phyloP scores from a whole-genome alignment of 345 rosid species.

The Pugionium dolabratum region DNA sequence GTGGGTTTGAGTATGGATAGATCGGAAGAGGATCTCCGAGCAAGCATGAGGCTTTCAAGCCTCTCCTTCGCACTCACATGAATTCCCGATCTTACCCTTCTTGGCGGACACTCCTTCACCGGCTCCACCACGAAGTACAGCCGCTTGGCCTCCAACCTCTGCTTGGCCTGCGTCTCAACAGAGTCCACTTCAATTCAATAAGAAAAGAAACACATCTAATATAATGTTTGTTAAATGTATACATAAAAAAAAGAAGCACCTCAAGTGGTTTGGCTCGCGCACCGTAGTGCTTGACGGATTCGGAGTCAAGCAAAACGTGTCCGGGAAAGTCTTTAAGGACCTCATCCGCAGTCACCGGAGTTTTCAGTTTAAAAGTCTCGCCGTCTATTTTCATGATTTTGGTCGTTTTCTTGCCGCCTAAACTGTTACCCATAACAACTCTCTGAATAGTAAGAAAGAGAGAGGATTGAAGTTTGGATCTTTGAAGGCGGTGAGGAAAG shows the following conservation, averaged over 20 bases:
- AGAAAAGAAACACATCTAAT: too few species aligned
- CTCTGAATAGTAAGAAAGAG: background rate
- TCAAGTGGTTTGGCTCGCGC: slow-evolving; percentile 69
- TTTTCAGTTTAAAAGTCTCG: slow-evolving; percentile 69
- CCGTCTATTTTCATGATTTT: slow-evolving; percentile 91
- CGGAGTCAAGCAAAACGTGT: slow-evolving; percentile 73
- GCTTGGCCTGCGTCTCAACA: slow-evolving; percentile 38
- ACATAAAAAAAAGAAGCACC: background rate
- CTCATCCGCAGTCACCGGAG: slow-evolving; percentile 78
- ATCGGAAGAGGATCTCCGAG: slow-evolving; percentile 83
- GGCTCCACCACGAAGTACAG: slow-evolving; percentile 81
- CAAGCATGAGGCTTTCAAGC: slow-evolving; percentile 78
- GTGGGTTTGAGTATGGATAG: slow-evolving; percentile 58
- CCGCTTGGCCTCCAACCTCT: slow-evolving; percentile 65
- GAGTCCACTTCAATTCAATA: too few species aligned
- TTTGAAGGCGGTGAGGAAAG: slow-evolving; percentile 22
- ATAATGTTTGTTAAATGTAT: too few species aligned
- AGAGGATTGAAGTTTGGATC: background rate
- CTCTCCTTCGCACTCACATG: slow-evolving; percentile 82
- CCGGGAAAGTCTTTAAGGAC: slow-evolving; percentile 76
- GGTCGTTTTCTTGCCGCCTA: slow-evolving; percentile 61
- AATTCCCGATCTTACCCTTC: slow-evolving; percentile 86
- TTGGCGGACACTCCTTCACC: slow-evolving; percentile 47
- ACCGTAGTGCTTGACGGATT: slow-evolving; percentile 80
- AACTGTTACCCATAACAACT: slow-evolving; percentile 69